Conservation (phyloP, 148 eudicot genomes). For the Vaccinium myrtillus region DNA sequence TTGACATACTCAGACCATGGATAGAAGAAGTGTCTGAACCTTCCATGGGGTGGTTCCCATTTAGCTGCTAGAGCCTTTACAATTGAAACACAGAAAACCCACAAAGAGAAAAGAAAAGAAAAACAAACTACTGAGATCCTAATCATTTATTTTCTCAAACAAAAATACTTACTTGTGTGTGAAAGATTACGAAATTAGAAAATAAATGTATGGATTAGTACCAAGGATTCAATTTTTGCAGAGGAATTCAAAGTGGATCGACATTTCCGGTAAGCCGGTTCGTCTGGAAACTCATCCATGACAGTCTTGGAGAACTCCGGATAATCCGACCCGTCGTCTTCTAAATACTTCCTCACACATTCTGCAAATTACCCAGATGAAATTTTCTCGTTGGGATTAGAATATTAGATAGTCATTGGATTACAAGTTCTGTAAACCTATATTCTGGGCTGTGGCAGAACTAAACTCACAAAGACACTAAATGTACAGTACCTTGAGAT, state of each 20-base stretch:
- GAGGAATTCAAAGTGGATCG: slow-evolving; percentile 48
- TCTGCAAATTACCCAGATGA: slow-evolving; percentile 29
- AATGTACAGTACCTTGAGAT: no score
- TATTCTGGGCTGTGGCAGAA: not conserved
- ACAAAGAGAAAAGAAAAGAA: not conserved
- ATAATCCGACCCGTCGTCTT: slow-evolving; percentile 38
- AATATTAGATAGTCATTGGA: not conserved
- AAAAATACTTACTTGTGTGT: not conserved
- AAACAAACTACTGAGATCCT: not conserved
- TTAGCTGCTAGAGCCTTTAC: slow-evolving; percentile 49
- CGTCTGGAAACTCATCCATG: slow-evolving; percentile 56
- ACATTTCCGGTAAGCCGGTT: slow-evolving; percentile 62
- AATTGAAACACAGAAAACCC: slow-evolving; percentile 6
- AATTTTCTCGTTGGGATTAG: not conserved
- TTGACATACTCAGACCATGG: slow-evolving; percentile 69
- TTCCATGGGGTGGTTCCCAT: slow-evolving; percentile 84
- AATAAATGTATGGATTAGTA: slow-evolving; percentile 9
- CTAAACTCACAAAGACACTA: no score
- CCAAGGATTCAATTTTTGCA: slow-evolving; percentile 50
- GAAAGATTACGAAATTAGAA: not conserved
- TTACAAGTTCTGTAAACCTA: not conserved
- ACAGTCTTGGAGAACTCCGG: slow-evolving; percentile 41
- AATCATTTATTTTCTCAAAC: not conserved
- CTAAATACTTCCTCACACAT: slow-evolving; percentile 54
- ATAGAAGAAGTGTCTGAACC: slow-evolving; percentile 48